Conservation (phyloP, 176 grass and related monocot genomes). For the Elymus sibiricus region DNA sequence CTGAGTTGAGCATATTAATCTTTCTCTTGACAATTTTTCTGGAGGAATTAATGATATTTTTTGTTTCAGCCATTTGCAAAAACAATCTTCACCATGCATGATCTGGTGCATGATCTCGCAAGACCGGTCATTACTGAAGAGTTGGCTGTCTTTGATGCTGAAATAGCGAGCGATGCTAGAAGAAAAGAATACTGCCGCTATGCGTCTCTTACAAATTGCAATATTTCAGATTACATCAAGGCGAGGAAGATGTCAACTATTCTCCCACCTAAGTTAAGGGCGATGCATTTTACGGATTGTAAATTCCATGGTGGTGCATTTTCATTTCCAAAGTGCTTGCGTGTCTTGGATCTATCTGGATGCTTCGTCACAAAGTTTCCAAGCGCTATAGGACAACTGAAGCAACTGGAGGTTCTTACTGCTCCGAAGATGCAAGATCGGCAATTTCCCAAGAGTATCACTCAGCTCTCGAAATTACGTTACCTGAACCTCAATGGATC, state of each 20-base stretch:
- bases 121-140: conserved; percentile 1
- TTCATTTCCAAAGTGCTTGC: not conserved
- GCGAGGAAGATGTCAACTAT: not conserved
- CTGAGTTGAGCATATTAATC: no score
- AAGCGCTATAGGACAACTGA: not conserved
- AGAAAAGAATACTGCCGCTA: not conserved
- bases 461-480: not conserved
- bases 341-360: conserved; percentile 16
- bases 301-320: not conserved
- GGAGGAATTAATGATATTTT: not conserved
- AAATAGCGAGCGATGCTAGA: not conserved
- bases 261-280: not conserved
- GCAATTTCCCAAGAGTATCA: not conserved
- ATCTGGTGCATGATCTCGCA: conserved; percentile 26
- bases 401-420: not conserved
- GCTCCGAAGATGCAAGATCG: not conserved
- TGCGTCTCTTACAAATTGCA: not conserved
- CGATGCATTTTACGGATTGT: not conserved
- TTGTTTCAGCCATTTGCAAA: not conserved
- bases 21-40: not conserved
- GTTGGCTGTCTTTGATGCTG: not conserved
- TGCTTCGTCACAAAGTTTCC: not conserved
- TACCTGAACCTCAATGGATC: not conserved
- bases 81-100: not conserved
- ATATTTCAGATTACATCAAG: no score